phyloP scores from a whole-genome alignment of 208 protist species.

The Leishmania tarentolae region DNA sequence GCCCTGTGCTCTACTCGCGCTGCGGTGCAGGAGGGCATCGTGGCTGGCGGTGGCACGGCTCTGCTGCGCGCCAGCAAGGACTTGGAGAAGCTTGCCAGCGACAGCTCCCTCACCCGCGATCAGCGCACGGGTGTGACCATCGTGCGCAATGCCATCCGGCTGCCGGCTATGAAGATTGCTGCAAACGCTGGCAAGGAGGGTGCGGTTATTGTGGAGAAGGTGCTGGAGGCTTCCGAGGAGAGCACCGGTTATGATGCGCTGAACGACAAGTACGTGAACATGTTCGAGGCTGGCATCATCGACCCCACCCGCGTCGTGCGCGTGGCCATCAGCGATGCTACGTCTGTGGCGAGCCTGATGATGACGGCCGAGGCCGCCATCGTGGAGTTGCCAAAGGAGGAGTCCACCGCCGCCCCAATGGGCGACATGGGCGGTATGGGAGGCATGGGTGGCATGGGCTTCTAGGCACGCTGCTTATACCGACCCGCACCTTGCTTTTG shows the following conservation, averaged over 20 bases:
- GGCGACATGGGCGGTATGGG: slow-evolving; percentile 74
- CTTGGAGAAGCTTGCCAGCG: slow-evolving; percentile 85
- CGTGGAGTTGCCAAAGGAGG: slow-evolving; percentile 56
- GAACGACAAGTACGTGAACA: slow-evolving; percentile 96
- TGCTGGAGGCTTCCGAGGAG: slow-evolving; percentile 87
- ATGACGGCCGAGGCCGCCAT: slow-evolving; percentile 95
- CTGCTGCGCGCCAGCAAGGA: slow-evolving; percentile 92
- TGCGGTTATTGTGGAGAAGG: slow-evolving; percentile 97
- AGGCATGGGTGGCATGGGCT: slow-evolving; percentile 66
- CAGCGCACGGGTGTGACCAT: slow-evolving; percentile 97
- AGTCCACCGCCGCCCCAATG: slow-evolving; percentile 22
- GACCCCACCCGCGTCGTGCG: slow-evolving; percentile 99
- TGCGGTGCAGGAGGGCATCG: slow-evolving; percentile 99
- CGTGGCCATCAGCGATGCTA: slow-evolving; percentile 96
- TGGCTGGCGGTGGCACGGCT: slow-evolving; percentile 97
- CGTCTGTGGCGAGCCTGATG: slow-evolving; percentile 97
- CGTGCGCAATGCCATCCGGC: slow-evolving; percentile 92
- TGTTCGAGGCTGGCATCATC: slow-evolving; percentile 99
- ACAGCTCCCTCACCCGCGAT: slow-evolving; percentile 81
- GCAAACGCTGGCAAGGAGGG: slow-evolving; percentile 98
- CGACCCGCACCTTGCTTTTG: background rate
- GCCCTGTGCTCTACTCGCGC: slow-evolving; percentile 99
- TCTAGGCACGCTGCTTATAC: slow-evolving; percentile 25
- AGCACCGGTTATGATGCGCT: slow-evolving; percentile 95
- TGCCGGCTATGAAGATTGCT: slow-evolving; percentile 95